Percentiles rank a stretch among this genome's conserved stretches.
Conservation (phyloP, 768 basidiomycete species). For the Mrakia frigida region DNA sequence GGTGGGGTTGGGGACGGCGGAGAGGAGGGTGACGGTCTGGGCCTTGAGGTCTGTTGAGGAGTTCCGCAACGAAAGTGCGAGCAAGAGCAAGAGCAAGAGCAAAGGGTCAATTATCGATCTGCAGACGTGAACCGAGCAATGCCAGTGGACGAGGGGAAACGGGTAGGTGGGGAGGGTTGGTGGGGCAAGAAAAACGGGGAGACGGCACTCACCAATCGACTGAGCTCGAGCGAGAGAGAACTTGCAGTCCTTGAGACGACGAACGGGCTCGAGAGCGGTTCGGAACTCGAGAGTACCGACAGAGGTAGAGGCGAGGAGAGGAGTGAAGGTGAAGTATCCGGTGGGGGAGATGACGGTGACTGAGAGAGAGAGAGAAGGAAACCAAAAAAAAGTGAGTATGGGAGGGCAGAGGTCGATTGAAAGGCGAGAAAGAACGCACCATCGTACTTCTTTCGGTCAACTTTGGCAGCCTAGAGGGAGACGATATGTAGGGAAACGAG, state of each 20-base stretch:
- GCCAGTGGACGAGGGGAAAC: constrained; percentile 5
- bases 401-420: neutral
- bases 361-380: neutral
- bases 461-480: constrained; percentile 30
- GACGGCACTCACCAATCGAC: constrained; percentile 48
- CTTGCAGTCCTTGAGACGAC: constrained; percentile 41
- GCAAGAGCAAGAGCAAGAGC: neutral
- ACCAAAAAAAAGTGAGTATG: neutral
- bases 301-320: constrained; percentile 47
- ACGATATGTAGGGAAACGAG: neutral
- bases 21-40: constrained; percentile 26
- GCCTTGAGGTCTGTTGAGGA: constrained; percentile 25
- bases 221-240: constrained; percentile 19
- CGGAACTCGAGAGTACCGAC: constrained; percentile 81
- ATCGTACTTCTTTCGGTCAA: constrained; percentile 42
- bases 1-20: constrained; percentile 32
- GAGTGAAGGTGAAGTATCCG: constrained; percentile 36
- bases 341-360: constrained; percentile 34
- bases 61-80: no score
- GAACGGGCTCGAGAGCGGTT: constrained; percentile 71
- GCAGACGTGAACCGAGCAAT: neutral
- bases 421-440: constrained; percentile 34
- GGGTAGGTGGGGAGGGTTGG: neutral
- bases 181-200: neutral
- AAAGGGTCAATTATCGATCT: constrained; percentile 44